These are phyloP conservation scores for Botryotinia narcissicola DNA, from an alignment of 2,329 filamentous ascomycete genomes.

Conservation along the genomic window DNA sequence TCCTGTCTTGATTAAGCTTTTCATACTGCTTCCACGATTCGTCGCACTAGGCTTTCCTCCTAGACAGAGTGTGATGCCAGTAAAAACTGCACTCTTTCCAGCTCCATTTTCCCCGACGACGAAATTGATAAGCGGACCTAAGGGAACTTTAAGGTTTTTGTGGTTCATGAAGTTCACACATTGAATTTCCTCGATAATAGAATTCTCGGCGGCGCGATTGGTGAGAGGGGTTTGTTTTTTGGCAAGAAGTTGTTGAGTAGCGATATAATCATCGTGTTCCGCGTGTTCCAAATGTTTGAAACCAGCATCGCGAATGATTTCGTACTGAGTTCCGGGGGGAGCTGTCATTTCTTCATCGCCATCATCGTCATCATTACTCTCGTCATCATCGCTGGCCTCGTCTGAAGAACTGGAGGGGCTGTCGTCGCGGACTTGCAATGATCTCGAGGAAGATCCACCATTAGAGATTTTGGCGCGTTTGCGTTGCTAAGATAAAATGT, in stretches of 20 bases:
- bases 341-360: constrained; percentile 21
- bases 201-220: constrained; percentile 76
- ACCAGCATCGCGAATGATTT: constrained; percentile 56
- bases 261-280: constrained; percentile 59
- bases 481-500: constrained; percentile 35
- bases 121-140: constrained; percentile 97
- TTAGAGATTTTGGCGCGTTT: constrained; percentile 44
- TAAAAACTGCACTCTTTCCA: constrained; percentile 93
- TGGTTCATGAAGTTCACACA: constrained; percentile 98
- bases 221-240: constrained; percentile 51
- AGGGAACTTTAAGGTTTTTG: constrained; percentile 70
- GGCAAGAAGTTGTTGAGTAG: constrained; percentile 57
- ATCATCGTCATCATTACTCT: constrained; percentile 35
- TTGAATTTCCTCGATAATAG: constrained; percentile 82
- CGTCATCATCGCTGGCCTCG: constrained; percentile 36
- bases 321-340: constrained; percentile 57
- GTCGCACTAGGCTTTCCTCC: constrained; percentile 91
- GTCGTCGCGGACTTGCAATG: constrained; percentile 23
- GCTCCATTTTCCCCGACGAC: constrained; percentile 97
- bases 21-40: constrained; percentile 86
- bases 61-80: constrained; percentile 89
- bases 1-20: constrained; percentile 88
- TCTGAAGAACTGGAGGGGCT: constrained; percentile 30
- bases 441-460: constrained; percentile 24
- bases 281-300: constrained; percentile 57